Conservation (phyloP, 768 basidiomycete genomes). For the Boletus rex-veris region DNA sequence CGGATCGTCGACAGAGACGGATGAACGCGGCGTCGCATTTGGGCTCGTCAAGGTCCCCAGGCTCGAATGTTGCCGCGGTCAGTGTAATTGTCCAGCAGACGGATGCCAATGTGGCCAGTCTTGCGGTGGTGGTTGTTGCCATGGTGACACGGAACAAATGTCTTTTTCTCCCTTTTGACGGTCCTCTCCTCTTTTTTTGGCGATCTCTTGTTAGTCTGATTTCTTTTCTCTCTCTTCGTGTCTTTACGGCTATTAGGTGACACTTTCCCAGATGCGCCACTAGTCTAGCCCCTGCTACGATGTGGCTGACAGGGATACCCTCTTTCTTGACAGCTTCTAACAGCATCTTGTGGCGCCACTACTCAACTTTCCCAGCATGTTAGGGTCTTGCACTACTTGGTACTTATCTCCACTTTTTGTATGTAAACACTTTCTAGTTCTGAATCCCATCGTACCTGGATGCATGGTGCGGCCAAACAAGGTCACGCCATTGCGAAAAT, state of each 20-base stretch:
- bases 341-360: no score
- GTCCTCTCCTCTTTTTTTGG: background rate
- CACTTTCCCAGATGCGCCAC: no score
- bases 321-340: background rate
- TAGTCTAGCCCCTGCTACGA: background rate
- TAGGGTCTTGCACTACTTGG: no score
- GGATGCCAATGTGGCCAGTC: constrained; percentile 53
- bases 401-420: no score
- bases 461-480: no score
- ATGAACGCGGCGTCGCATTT: constrained; percentile 42
- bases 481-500: no score
- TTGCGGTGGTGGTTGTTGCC: constrained; percentile 50
- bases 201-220: no score
- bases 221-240: background rate
- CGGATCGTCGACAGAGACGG: constrained; percentile 32
- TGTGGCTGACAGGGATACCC: background rate
- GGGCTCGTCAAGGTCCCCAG: constrained; percentile 57
- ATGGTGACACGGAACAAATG: constrained; percentile 15
- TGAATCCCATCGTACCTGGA: no score
- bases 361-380: no score
- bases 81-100: constrained; percentile 53
- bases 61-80: constrained; percentile 63
- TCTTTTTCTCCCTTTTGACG: background rate
- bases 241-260: background rate
- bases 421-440: no score